A percentile compares a stretch with the other conserved stretches of the same genome.
phyloP scores from a whole-genome alignment of 2,329 filamentous ascomycete genomes.

The Verticillium klebahnii region DNA sequence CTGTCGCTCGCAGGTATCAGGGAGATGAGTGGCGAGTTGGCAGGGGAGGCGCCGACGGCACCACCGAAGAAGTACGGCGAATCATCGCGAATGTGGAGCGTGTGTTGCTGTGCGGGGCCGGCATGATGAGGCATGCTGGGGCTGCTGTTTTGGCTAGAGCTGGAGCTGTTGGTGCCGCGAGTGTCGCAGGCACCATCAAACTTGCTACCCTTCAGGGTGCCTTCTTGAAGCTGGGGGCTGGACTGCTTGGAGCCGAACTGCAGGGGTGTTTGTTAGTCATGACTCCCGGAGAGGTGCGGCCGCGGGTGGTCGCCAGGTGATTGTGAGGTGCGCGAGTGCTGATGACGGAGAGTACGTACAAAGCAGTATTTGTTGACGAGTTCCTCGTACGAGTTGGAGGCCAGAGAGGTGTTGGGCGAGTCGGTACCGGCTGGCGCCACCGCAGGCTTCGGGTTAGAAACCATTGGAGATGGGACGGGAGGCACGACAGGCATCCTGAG shows the following conservation, averaged over 20 bases:
- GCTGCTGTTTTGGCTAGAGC: slow-evolving; percentile 31
- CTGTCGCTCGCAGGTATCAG: slow-evolving; percentile 15
- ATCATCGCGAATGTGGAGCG: slow-evolving; percentile 20
- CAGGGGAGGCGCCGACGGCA: slow-evolving; percentile 26
- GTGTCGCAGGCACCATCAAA: slow-evolving; percentile 33
- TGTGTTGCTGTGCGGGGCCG: slow-evolving; percentile 36
- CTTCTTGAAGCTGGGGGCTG: slow-evolving; percentile 45
- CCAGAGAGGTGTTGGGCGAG: slow-evolving; percentile 54
- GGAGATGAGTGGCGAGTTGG: slow-evolving; percentile 25
- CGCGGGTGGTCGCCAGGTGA: slow-evolving; percentile 17
- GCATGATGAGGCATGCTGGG: slow-evolving; percentile 29
- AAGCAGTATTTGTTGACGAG: slow-evolving; percentile 99
- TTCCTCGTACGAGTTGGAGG: slow-evolving; percentile 91
- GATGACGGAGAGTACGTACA: slow-evolving; percentile 67
- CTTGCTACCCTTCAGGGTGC: slow-evolving; percentile 35
- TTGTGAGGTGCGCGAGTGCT: slow-evolving; percentile 16
- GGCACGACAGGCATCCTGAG: slow-evolving; percentile 8
- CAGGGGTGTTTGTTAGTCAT: slow-evolving; percentile 31
- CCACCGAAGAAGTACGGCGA: slow-evolving; percentile 14
- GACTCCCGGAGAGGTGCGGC: slow-evolving; percentile 16
- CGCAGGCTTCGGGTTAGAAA: not conserved
- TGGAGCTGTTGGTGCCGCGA: slow-evolving; percentile 27
- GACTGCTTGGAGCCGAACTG: slow-evolving; percentile 61
- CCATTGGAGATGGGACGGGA: slow-evolving; percentile 10
- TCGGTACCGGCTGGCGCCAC: slow-evolving; percentile 32